A percentile compares a stretch with the other conserved stretches of the same genome.
These are phyloP conservation scores for Linum lewisii DNA, from an alignment of 345 rosid genomes.

Conservation along the genomic window DNA sequence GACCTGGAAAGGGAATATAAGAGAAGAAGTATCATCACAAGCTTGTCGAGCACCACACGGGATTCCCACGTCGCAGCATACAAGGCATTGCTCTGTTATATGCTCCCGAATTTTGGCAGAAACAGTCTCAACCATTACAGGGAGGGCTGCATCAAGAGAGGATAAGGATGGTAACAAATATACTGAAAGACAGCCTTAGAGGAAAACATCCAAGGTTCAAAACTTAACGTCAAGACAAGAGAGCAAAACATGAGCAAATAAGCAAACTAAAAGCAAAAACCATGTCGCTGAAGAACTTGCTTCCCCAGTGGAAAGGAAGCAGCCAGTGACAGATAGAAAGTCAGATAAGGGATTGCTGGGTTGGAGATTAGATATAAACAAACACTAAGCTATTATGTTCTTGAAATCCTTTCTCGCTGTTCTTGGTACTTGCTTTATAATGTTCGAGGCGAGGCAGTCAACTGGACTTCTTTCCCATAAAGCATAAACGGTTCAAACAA, in stretches of 20 bases:
- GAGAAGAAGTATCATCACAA: conserved; percentile 81
- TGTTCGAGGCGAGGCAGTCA: too few species aligned
- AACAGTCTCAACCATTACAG: conserved; percentile 71
- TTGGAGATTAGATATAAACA: too few species aligned
- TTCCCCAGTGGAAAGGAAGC: too few species aligned
- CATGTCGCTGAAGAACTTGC: too few species aligned
- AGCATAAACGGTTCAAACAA: not conserved
- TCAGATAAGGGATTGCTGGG: too few species aligned
- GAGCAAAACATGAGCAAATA: not conserved
- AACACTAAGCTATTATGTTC: too few species aligned
- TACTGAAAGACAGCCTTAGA: not conserved
- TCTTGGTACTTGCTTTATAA: too few species aligned
- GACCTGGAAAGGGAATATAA: conserved; percentile 96
- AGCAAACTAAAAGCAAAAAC: not conserved
- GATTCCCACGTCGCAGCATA: conserved; percentile 90
- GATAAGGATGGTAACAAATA: not conserved
- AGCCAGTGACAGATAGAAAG: too few species aligned
- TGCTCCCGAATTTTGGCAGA: conserved; percentile 74
- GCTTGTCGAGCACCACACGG: conserved; percentile 84
- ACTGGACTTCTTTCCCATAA: too few species aligned
- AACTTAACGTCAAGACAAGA: not conserved
- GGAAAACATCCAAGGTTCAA: not conserved
- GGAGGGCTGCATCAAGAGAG: conserved; percentile 57
- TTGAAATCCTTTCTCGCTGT: too few species aligned
- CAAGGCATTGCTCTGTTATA: conserved; percentile 73